Conservation (phyloP, 2,329 filamentous ascomycete species). For the Amauroascus niger region DNA sequence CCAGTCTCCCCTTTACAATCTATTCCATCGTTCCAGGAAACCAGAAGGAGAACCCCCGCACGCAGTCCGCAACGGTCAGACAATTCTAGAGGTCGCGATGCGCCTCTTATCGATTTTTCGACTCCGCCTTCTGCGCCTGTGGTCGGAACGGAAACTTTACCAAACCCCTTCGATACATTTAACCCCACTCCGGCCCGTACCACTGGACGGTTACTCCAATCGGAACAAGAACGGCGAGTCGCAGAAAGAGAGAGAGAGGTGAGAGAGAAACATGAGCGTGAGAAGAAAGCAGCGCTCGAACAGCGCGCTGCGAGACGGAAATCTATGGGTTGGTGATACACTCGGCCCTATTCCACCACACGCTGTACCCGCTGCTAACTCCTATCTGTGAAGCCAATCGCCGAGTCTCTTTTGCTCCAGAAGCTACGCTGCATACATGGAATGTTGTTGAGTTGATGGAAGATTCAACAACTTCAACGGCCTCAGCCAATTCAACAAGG, state of each 20-base stretch:
- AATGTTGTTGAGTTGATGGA: constrained; percentile 84
- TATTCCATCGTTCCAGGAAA: constrained; percentile 52
- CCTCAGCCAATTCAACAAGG: constrained; percentile 64
- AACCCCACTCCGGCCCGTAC: constrained; percentile 33
- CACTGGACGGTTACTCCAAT: constrained; percentile 48
- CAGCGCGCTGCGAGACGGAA: constrained; percentile 82
- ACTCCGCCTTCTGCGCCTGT: constrained; percentile 29
- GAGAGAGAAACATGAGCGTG: constrained; percentile 47
- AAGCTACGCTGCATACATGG: constrained; percentile 94
- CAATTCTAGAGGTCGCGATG: constrained; percentile 13
- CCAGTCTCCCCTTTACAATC: constrained; percentile 54
- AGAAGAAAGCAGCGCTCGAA: constrained; percentile 54
- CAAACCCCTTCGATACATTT: constrained; percentile 42
- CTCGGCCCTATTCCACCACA: not conserved
- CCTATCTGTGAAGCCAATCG: constrained; percentile 54
- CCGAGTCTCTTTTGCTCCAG: constrained; percentile 91
- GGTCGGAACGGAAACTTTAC: constrained; percentile 33
- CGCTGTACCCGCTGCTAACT: not conserved
- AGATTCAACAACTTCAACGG: constrained; percentile 69
- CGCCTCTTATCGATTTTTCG: constrained; percentile 37
- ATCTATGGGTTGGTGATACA: constrained; percentile 54
- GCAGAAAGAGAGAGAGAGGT: constrained; percentile 61
- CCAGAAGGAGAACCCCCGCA: constrained; percentile 33
- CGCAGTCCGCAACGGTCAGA: constrained; percentile 23
- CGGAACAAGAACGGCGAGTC: constrained; percentile 57